A percentile compares a stretch with the other conserved stretches of the same genome.
Conservation (phyloP, 139 green algal genomes). For the Micractinium sp. region DNA sequence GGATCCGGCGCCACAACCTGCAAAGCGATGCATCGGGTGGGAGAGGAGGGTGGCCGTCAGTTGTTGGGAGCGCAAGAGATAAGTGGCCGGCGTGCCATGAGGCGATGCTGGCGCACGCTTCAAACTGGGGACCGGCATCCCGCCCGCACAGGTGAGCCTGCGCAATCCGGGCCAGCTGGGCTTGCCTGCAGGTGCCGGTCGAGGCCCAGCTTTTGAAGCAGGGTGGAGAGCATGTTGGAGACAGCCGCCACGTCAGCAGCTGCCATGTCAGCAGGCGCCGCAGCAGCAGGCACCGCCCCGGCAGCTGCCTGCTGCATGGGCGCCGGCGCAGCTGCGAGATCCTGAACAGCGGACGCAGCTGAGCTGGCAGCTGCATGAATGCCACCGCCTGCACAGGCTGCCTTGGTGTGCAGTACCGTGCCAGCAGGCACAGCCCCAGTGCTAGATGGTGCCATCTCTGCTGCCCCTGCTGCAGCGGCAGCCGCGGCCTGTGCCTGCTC, state of each 20-base stretch:
- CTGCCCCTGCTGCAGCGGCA: background rate
- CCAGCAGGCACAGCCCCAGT: background rate
- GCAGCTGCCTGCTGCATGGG: background rate
- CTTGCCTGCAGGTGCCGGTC: conserved; percentile 27
- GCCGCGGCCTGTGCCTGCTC: background rate
- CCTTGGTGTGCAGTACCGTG: too few relatives aligned
- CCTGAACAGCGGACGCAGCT: background rate
- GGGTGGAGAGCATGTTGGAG: background rate
- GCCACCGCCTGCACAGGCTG: too few relatives aligned
- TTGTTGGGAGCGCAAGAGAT: too few relatives aligned
- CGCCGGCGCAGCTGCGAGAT: background rate
- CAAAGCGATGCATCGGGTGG: background rate
- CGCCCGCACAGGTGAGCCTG: background rate
- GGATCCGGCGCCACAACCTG: background rate
- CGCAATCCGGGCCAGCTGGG: too few relatives aligned
- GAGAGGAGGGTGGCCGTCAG: too few relatives aligned
- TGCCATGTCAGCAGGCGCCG: background rate
- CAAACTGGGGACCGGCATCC: too few relatives aligned
- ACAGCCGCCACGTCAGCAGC: conserved; percentile 16
- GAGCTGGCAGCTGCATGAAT: too few relatives aligned
- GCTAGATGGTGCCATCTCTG: background rate
- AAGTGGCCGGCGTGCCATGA: background rate
- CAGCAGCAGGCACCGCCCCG: background rate
- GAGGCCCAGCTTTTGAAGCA: conserved; percentile 12
- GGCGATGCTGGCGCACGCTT: too few relatives aligned